Evolutionary conservation across 768 basidiomycete species (phyloP).

Genomic region (Pleurotus ostreatus): DNA sequence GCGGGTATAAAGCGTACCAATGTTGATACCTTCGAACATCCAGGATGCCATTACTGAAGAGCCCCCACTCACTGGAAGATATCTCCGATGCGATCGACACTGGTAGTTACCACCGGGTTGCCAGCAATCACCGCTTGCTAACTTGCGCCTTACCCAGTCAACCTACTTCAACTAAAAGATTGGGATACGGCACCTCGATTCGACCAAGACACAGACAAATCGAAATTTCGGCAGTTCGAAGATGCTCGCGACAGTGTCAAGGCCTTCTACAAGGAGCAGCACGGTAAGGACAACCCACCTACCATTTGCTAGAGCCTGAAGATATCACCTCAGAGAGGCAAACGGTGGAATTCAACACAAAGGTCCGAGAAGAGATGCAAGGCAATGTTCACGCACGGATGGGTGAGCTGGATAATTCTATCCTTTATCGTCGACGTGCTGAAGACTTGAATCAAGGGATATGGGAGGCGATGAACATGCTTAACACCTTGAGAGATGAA

Average conservation of each 20-base stretch:
- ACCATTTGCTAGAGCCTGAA: not conserved
- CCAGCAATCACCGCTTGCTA: not conserved
- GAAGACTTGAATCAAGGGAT: constrained; percentile 22
- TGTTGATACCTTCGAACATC: no score
- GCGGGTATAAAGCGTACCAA: no score
- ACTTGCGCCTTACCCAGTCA: constrained; percentile 34
- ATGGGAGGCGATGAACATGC: constrained; percentile 83
- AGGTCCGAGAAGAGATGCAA: constrained; percentile 69
- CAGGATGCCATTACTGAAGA: not conserved
- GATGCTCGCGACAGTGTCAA: constrained; percentile 63
- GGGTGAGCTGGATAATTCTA: constrained; percentile 28
- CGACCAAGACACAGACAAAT: constrained; percentile 52
- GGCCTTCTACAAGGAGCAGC: constrained; percentile 62
- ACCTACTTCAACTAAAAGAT: constrained; percentile 46
- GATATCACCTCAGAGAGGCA: constrained; percentile 61
- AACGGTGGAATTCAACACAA: constrained; percentile 79
- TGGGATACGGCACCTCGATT: constrained; percentile 44
- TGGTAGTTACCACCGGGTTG: not conserved
- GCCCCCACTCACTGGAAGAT: constrained; percentile 3
- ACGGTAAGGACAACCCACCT: constrained; percentile 32
- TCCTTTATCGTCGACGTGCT: not conserved
- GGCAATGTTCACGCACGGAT: constrained; percentile 62
- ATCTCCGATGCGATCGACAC: constrained; percentile 8
- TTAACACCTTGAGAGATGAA: constrained; percentile 83
- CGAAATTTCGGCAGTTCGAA: constrained; percentile 54